These are phyloP conservation scores for Phialocephala sp. DNA, from an alignment of 2,329 filamentous ascomycete species.

Conservation along the genomic window DNA sequence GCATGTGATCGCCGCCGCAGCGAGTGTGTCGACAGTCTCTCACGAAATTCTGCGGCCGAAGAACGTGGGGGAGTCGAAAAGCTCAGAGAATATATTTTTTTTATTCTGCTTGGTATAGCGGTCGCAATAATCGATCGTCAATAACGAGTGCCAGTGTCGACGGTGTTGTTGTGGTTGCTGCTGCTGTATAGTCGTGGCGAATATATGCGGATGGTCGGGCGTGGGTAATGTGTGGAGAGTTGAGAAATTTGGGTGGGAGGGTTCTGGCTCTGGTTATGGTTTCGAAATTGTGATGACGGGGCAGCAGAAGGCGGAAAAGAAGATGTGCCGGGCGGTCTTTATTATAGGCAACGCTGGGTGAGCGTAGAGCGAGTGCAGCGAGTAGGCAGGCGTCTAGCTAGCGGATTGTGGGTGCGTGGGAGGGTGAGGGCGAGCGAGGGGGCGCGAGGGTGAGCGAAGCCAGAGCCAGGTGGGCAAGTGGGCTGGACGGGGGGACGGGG, in stretches of 20 bases:
- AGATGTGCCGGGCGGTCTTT: constrained; percentile 36
- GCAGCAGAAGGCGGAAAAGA: constrained; percentile 30
- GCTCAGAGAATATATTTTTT: not conserved
- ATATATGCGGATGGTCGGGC: constrained; percentile 9
- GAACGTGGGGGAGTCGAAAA: not conserved
- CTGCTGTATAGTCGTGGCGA: constrained; percentile 28
- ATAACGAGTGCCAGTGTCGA: constrained; percentile 6
- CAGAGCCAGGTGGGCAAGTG: no score
- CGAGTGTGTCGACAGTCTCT: constrained; percentile 41
- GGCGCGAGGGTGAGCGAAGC: not conserved
- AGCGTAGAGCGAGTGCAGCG: not conserved
- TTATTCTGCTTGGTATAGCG: not conserved
- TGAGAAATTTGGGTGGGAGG: constrained; percentile 12
- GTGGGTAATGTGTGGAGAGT: constrained; percentile 34
- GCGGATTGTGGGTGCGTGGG: not conserved
- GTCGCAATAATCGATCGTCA: not conserved
- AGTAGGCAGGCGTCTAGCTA: not conserved
- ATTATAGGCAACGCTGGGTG: not conserved
- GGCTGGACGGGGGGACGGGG: no score
- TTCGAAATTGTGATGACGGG: constrained; percentile 21
- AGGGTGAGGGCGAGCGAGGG: not conserved
- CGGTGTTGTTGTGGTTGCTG: constrained; percentile 15
- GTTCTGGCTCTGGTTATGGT: constrained; percentile 19
- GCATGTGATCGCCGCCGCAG: constrained; percentile 67
- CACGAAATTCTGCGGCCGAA: not conserved